A percentile compares a stretch with the other conserved stretches of the same genome.
Conservation (phyloP, 2,329 filamentous ascomycete species). For the Aspergillus ochraceus region DNA sequence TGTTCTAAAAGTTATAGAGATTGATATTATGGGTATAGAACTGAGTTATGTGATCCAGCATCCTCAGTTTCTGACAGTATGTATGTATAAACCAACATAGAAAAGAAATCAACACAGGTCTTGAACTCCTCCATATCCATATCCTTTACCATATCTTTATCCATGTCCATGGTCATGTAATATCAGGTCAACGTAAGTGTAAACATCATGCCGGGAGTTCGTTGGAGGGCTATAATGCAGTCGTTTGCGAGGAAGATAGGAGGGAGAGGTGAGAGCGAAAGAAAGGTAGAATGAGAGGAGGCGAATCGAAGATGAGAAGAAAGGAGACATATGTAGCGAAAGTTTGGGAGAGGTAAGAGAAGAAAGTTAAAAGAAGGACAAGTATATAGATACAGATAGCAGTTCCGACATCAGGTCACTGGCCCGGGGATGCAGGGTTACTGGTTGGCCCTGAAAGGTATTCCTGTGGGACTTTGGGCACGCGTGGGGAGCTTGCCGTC, state of each 20-base stretch:
- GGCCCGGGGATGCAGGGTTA: conserved; percentile 35
- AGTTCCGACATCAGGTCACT: not conserved
- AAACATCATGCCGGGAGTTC: not conserved
- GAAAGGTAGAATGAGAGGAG: not conserved
- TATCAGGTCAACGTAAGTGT: not conserved
- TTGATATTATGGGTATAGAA: not conserved
- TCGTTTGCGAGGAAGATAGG: not conserved
- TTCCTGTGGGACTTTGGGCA: conserved; percentile 50
- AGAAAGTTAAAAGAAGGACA: not conserved
- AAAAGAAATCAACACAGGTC: not conserved
- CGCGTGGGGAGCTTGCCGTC: conserved; percentile 42
- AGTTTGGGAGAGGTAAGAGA: not conserved
- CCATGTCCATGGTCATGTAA: not conserved
- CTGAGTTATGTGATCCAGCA: not conserved
- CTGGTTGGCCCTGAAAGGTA: conserved; percentile 43
- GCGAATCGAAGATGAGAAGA: not conserved
- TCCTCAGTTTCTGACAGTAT: not conserved
- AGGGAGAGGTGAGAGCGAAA: not conserved
- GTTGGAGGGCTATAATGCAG: not conserved
- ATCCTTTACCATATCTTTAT: not conserved
- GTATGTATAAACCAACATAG: not conserved
- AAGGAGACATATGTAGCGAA: not conserved
- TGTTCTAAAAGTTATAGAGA: too few species aligned
- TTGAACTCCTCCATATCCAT: not conserved
- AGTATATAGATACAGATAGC: not conserved